These are phyloP conservation scores for Debaryomyces psychrophilus DNA, from an alignment of 1,139 yeast genomes.

Conservation along the genomic window DNA sequence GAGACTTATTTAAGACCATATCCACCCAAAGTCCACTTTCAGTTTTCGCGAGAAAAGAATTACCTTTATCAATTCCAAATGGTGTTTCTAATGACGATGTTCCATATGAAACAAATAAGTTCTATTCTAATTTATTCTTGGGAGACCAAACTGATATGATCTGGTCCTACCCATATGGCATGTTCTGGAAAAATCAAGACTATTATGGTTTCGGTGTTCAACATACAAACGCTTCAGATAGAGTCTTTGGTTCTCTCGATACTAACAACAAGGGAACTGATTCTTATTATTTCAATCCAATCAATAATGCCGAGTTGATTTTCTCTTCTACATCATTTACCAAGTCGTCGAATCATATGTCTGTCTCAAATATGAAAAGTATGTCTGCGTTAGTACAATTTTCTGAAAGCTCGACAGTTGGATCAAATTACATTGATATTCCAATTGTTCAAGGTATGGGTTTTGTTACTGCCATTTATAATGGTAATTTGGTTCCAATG, in stretches of 20 bases:
- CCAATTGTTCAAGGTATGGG: conserved; percentile 78
- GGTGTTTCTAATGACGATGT: conserved; percentile 40
- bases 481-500: conserved; percentile 56
- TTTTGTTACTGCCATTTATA: conserved; percentile 66
- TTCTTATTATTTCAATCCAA: conserved; percentile 58
- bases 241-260: conserved; percentile 66
- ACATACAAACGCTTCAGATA: conserved; percentile 58
- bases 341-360: conserved; percentile 35
- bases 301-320: conserved; percentile 53
- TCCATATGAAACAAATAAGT: conserved; percentile 81
- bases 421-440: conserved; percentile 36
- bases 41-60: conserved; percentile 49
- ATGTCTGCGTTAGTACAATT: conserved; percentile 60
- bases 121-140: conserved; percentile 75
- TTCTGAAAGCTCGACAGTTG: conserved; percentile 29
- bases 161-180: conserved; percentile 83
- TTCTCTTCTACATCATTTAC: conserved; percentile 58
- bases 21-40: conserved; percentile 52
- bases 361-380: conserved; percentile 52
- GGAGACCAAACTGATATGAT: conserved; percentile 64
- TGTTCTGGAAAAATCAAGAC: conserved; percentile 56
- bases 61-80: conserved; percentile 55
- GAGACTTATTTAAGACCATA: conserved; percentile 52
- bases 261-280: conserved; percentile 29
- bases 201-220: conserved; percentile 69